Conservation (phyloP, 352 stramenopile genomes). For the Phytopythium vexans region DNA sequence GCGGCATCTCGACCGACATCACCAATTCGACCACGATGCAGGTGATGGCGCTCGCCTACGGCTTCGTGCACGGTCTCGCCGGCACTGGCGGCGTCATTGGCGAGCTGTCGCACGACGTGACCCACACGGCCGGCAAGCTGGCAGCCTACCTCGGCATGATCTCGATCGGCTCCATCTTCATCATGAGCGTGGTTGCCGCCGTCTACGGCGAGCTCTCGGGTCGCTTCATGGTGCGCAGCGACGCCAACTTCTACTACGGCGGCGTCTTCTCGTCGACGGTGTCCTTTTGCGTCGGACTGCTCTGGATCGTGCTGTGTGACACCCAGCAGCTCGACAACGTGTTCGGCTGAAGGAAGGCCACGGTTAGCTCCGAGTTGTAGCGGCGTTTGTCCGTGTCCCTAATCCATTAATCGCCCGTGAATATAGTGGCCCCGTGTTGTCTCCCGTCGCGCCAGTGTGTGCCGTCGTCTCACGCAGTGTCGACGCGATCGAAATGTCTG, state of each 20-base stretch:
- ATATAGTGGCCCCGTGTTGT: too few relatives aligned
- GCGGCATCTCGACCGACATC: constrained; percentile 38
- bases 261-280: constrained; percentile 48
- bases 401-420: too few relatives aligned
- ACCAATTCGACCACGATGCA: constrained; percentile 38
- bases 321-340: constrained; percentile 59
- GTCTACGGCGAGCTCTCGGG: constrained; percentile 73
- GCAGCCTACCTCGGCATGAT: constrained; percentile 83
- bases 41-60: constrained; percentile 56
- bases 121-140: constrained; percentile 41
- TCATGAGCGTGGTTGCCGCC: constrained; percentile 86
- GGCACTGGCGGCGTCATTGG: constrained; percentile 51
- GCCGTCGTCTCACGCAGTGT: too few relatives aligned
- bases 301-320: constrained; percentile 68
- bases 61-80: constrained; percentile 77
- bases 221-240: constrained; percentile 17
- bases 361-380: background rate
- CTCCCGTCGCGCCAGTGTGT: too few relatives aligned
- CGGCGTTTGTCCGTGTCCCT: too few relatives aligned
- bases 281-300: constrained; percentile 59
- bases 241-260: constrained; percentile 37
- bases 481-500: too few relatives aligned
- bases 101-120: constrained; percentile 69
- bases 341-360: constrained; percentile 24
- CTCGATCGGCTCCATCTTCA: constrained; percentile 77